Evolutionary conservation across 495 filamentous ascomycete species (phyloP).

Genomic region (Aspergillus sparsus): DNA sequence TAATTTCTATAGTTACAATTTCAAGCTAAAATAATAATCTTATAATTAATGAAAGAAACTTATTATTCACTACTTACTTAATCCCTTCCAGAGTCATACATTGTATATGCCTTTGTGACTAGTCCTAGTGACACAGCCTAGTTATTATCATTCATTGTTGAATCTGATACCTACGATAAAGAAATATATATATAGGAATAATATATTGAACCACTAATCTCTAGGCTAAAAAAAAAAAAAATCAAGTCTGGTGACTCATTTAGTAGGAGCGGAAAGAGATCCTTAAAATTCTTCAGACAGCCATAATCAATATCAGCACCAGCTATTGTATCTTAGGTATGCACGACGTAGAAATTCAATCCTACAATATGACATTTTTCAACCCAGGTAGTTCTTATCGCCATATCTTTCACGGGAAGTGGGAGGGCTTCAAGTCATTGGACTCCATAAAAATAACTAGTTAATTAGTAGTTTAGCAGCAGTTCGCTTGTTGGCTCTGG

Average conservation of each 20-base stretch:
- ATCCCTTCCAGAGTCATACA: not conserved
- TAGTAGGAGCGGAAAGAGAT: no score
- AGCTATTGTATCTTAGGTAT: no score
- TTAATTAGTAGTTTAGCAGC: not conserved
- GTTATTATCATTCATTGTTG: not conserved
- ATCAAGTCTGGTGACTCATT: no score
- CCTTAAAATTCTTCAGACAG: no score
- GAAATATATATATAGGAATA: not conserved
- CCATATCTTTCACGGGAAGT: not conserved
- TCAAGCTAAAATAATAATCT: no score
- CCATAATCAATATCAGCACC: no score
- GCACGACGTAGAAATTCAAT: no score
- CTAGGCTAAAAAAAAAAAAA: no score
- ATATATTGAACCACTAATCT: no score
- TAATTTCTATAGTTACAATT: not conserved
- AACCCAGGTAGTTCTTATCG: not conserved
- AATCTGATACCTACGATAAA: no score
- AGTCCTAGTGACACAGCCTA: not conserved
- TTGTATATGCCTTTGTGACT: not conserved
- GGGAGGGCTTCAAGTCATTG: not conserved
- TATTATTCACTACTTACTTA: not conserved
- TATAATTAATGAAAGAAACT: no score
- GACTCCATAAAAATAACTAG: not conserved
- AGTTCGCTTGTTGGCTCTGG: not conserved
- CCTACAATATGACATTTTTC: no score